Evolutionary conservation across 2,329 filamentous ascomycete species (phyloP).

Genomic region (Drechslerella coelobrocha): DNA sequence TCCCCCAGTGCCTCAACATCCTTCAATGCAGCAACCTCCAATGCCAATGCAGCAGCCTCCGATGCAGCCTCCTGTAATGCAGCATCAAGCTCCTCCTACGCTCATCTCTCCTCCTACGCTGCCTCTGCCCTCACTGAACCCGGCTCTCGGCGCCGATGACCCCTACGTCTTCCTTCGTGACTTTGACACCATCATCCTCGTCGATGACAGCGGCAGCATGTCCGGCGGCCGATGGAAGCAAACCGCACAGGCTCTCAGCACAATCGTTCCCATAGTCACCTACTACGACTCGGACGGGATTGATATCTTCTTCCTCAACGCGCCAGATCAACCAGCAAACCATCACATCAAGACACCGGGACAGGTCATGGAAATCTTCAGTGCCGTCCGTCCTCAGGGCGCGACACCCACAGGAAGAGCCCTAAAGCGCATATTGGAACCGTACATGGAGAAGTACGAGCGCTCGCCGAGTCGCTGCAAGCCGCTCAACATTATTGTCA

Average conservation of each 20-base stretch:
- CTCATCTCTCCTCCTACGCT: slow-evolving; percentile 39
- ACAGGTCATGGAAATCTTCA: slow-evolving; percentile 73
- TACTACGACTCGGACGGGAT: slow-evolving; percentile 81
- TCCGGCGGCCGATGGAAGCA: slow-evolving; percentile 73
- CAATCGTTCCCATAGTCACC: slow-evolving; percentile 83
- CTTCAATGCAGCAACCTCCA: slow-evolving; percentile 1
- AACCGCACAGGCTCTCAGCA: slow-evolving; percentile 71
- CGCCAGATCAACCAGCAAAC: slow-evolving; percentile 66
- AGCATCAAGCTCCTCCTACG: neutral
- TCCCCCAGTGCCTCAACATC: slow-evolving; percentile 14
- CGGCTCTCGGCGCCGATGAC: slow-evolving; percentile 59
- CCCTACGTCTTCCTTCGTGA: slow-evolving; percentile 75
- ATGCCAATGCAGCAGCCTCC: slow-evolving; percentile 10
- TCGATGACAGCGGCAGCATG: slow-evolving; percentile 95
- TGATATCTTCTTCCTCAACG: slow-evolving; percentile 90
- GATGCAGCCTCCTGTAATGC: slow-evolving; percentile 8
- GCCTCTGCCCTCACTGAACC: slow-evolving; percentile 35
- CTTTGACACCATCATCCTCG: slow-evolving; percentile 88
- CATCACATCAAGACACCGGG: slow-evolving; percentile 67
- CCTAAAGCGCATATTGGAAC: slow-evolving; percentile 73
- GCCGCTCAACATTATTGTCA: slow-evolving; percentile 87
- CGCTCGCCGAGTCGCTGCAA: slow-evolving; percentile 63
- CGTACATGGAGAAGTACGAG: slow-evolving; percentile 71
- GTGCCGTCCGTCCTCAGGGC: slow-evolving; percentile 68
- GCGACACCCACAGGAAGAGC: slow-evolving; percentile 77